phyloP scores from a whole-genome alignment of 331 rosid species.

The Prunus yedoensis region DNA sequence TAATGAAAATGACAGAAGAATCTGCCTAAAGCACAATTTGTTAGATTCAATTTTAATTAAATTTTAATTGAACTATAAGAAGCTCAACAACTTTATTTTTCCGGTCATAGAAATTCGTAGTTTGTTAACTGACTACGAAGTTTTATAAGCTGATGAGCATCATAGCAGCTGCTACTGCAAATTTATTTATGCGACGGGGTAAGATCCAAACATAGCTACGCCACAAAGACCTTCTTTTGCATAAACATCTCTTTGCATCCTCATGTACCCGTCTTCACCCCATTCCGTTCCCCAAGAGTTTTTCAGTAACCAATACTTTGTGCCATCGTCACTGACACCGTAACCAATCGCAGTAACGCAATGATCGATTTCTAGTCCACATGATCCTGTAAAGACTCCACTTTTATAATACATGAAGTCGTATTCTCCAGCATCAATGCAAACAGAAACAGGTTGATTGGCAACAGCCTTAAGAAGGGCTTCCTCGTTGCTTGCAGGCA shows the following conservation, averaged over 20 bases:
- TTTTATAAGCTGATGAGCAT: too few relatives aligned
- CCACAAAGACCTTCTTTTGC: constrained; percentile 49
- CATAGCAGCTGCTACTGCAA: not conserved
- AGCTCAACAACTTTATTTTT: too few relatives aligned
- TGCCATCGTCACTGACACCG: constrained; percentile 29
- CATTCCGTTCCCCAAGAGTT: not conserved
- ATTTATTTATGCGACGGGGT: constrained; percentile 21
- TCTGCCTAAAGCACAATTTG: too few relatives aligned
- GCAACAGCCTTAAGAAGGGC: constrained; percentile 50
- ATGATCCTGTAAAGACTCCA: constrained; percentile 47
- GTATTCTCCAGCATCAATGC: constrained; percentile 50
- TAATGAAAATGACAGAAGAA: too few relatives aligned
- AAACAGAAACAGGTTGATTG: constrained; percentile 53
- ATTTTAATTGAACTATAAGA: too few relatives aligned
- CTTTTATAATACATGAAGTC: constrained; percentile 40
- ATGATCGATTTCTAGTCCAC: constrained; percentile 51
- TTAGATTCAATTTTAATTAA: too few relatives aligned
- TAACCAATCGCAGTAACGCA: constrained; percentile 55
- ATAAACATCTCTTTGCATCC: constrained; percentile 40
- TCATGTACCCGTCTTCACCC: constrained; percentile 21
- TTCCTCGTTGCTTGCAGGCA: constrained; percentile 40
- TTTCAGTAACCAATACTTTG: constrained; percentile 48
- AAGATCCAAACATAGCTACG: constrained; percentile 39
- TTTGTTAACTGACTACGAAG: too few relatives aligned
- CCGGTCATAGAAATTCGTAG: too few relatives aligned